Conservation (phyloP, 768 basidiomycete species). For the Pholiota conissans region DNA sequence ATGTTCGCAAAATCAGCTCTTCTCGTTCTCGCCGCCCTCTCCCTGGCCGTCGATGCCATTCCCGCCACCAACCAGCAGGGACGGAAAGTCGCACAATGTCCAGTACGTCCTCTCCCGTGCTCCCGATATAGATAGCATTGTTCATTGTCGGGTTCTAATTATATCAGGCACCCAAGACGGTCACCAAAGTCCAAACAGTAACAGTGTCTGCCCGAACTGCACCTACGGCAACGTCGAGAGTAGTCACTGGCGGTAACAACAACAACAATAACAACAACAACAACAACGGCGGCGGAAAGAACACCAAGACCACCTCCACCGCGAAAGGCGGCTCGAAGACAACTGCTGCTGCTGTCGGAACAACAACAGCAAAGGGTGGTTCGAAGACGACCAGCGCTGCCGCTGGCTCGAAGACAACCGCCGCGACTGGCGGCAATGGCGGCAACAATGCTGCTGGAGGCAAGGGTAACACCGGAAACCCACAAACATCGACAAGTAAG, state of each 20-base stretch:
- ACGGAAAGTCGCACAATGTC: slow-evolving; percentile 16
- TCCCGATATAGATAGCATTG: background rate
- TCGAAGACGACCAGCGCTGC: slow-evolving; percentile 7
- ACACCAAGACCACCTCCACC: slow-evolving; percentile 5
- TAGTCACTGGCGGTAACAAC: slow-evolving; percentile 5
- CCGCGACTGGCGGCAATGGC: slow-evolving; percentile 5
- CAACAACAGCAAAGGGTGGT: background rate
- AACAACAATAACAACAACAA: background rate
- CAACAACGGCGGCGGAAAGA: slow-evolving; percentile 7
- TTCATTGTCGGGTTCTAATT: slow-evolving; percentile 11
- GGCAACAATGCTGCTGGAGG: no score
- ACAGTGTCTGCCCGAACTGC: slow-evolving; percentile 32
- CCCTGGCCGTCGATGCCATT: slow-evolving; percentile 33
- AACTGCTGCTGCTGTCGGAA: background rate
- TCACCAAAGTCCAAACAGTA: slow-evolving; percentile 28
- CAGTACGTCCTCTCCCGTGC: slow-evolving; percentile 16
- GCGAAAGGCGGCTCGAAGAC: background rate
- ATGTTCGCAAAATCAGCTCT: slow-evolving; percentile 44
- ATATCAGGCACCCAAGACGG: slow-evolving; percentile 22
- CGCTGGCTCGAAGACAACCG: slow-evolving; percentile 2
- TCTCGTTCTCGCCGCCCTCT: slow-evolving; percentile 40
- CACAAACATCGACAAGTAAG: slow-evolving; percentile 46
- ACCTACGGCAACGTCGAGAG: background rate
- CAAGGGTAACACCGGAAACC: slow-evolving; percentile 26
- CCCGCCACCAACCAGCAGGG: slow-evolving; percentile 18